These are phyloP conservation scores for Samsoniella hepiali DNA, from an alignment of 2,329 filamentous ascomycete genomes.

Conservation along the genomic window DNA sequence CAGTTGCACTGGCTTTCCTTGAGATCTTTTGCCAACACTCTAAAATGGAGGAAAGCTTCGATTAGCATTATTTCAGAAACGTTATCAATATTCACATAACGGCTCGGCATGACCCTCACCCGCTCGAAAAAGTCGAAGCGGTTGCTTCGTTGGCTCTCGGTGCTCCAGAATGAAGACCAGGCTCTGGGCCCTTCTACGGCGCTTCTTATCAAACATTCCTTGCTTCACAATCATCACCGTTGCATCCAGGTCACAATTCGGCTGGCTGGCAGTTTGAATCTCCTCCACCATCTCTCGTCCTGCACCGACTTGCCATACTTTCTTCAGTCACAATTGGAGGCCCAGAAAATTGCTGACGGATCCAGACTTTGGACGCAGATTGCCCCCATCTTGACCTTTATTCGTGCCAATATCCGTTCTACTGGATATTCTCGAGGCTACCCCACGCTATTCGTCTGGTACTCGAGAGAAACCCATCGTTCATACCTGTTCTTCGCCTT, in stretches of 20 bases:
- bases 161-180: conserved; percentile 38
- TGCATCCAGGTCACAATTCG: conserved; percentile 31
- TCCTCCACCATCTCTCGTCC: conserved; percentile 21
- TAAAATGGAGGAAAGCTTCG: conserved; percentile 18
- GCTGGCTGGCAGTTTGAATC: conserved; percentile 27
- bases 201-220: conserved; percentile 31
- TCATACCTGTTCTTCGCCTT: conserved; percentile 42
- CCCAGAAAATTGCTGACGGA: conserved; percentile 32
- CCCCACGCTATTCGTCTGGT: conserved; percentile 41
- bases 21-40: conserved; percentile 9
- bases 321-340: conserved; percentile 27
- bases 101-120: conserved; percentile 27
- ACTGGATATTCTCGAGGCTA: conserved; percentile 25
- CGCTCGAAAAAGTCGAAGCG: conserved; percentile 33
- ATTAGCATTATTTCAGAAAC: conserved; percentile 20
- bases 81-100: conserved; percentile 18
- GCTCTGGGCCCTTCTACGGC: conserved; percentile 31
- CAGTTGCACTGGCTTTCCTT: conserved; percentile 4
- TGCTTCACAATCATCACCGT: conserved; percentile 30
- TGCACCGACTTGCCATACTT: conserved; percentile 26
- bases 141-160: conserved; percentile 33
- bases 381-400: conserved; percentile 34
- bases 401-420: conserved; percentile 27
- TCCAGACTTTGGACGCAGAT: conserved; percentile 29
- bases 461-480: conserved; percentile 33